Evolutionary conservation across 1,284 basidiomycete genomes (phyloP), one percentile per base, ranked within the genome.

Genomic region (Ceratobasidium sp.): DNA sequence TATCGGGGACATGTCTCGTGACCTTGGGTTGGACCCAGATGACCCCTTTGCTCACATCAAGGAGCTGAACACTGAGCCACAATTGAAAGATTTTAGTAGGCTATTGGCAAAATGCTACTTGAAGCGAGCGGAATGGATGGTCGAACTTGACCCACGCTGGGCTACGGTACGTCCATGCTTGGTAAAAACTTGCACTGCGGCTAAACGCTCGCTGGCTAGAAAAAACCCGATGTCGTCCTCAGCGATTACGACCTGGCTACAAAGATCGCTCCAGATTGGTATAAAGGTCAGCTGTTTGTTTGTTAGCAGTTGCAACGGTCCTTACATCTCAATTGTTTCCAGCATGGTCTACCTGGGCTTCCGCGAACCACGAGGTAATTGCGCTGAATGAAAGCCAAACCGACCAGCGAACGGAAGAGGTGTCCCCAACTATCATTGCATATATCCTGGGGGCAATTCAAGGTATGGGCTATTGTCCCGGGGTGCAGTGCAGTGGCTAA

Each of bases 41-140:
- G 80, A 84, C 82, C 81, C 64, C 34, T 68, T 54, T 86, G 84
- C 54, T 83, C 83, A 58, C 80, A 81, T 31, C 84, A 85, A 86
- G 87, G 29, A 79, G 84, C 43, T 43, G 83, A 83, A 37, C 77
- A 86, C 85, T 75, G 92, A 87, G 80, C 86, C 85, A 79, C 92
- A 89, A 81, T 84, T 90, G 74, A 86, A 88, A 27, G 94, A 96
- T 79, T 87, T 95, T 75, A 94, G 93, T 0, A 89, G 92, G 63
- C 85, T 99, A 8, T 88, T 99, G n/a, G 97, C 97, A 0, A 89
- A 97, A 39, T 99, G 97, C 83, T 96, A 95, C 83, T 95, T 97
- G 84, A 98, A 99, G 83, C 90, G 95, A 76, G 98, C 95, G n/a
- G 89, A 97, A 83, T 99, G 98, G 98, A 68, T 68, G 65, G 65